Conservation (phyloP, 179 eudicot species). For the Beta macrorhiza region DNA sequence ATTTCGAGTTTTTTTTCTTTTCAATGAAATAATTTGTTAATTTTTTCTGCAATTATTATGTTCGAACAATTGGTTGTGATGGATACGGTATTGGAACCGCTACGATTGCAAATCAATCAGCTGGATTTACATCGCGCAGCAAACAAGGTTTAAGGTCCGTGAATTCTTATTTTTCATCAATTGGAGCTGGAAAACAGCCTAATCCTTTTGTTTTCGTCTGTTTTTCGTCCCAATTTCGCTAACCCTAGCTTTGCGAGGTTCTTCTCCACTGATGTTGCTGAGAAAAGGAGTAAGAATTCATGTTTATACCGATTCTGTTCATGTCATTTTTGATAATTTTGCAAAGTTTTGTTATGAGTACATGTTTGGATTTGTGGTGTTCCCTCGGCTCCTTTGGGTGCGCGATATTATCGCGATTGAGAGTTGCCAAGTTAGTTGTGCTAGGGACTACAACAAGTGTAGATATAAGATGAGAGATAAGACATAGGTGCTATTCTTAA, state of each 20-base stretch:
- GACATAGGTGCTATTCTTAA: neutral
- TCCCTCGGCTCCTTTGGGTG: no score
- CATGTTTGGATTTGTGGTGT: no score
- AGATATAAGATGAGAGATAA: no score
- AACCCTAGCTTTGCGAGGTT: constrained; percentile 4
- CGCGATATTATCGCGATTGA: no score
- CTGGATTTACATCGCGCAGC: neutral
- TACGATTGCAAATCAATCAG: neutral
- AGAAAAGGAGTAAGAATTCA: neutral
- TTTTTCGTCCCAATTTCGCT: neutral
- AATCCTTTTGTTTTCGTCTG: neutral
- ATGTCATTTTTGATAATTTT: no score
- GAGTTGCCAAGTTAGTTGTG: no score
- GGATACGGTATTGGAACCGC: neutral
- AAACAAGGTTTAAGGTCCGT: neutral
- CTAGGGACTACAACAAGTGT: no score
- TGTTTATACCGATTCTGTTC: neutral
- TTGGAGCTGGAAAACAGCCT: neutral
- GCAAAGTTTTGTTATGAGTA: no score
- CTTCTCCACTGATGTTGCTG: neutral
- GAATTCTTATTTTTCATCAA: constrained; percentile 3
- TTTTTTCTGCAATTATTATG: neutral
- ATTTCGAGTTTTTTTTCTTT: neutral
- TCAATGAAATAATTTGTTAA: neutral
- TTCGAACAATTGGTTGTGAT: neutral